phyloP scores from a whole-genome alignment of 2,329 filamentous ascomycete genomes.

The Beauveria scarabaeidicola region DNA sequence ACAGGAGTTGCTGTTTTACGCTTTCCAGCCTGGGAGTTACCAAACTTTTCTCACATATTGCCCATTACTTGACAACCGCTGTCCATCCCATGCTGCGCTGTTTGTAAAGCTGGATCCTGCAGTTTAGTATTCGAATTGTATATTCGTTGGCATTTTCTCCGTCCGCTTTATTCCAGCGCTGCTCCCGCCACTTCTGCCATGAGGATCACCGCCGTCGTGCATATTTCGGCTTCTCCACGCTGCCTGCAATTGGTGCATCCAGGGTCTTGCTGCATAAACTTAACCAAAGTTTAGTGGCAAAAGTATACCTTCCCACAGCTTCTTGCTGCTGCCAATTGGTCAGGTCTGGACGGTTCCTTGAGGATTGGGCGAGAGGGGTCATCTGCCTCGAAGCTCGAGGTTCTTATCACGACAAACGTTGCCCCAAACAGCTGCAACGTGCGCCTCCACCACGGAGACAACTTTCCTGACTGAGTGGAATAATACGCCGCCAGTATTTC shows the following conservation, averaged over 20 bases:
- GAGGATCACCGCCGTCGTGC: constrained; percentile 2
- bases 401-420: not conserved
- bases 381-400: not conserved
- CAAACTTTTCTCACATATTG: too few species aligned
- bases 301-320: not conserved
- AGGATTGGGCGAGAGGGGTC: too few species aligned
- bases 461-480: not conserved
- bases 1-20: too few species aligned
- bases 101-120: too few species aligned
- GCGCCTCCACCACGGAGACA: not conserved
- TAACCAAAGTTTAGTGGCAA: constrained; percentile 1
- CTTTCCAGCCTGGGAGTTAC: too few species aligned
- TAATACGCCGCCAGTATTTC: not conserved
- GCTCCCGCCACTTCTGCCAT: not conserved
- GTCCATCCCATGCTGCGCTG: too few species aligned
- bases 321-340: not conserved
- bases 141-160: too few species aligned
- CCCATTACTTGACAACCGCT: too few species aligned
- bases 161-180: too few species aligned
- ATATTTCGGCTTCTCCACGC: constrained; percentile 7
- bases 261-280: not conserved
- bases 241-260: constrained; percentile 1
- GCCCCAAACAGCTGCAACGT: not conserved
- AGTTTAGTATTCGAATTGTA: too few species aligned
- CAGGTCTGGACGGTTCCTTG: too few species aligned